phyloP scores from a whole-genome alignment of 805 yeast genomes.

The Yarrowia alimentaria region DNA sequence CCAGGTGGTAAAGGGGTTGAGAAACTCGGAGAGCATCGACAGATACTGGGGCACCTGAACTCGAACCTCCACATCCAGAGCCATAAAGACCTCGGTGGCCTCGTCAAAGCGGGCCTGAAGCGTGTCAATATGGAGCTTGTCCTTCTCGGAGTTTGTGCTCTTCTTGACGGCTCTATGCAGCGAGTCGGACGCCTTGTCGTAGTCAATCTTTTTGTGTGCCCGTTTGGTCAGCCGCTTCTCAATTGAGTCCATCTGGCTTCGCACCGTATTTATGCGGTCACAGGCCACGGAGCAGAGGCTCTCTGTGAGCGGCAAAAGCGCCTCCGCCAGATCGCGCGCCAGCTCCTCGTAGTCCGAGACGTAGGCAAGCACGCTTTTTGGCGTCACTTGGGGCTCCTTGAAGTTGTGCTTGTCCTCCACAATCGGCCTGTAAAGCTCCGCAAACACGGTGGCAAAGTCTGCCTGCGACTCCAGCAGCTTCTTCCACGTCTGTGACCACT shows the following conservation, averaged over 20 bases:
- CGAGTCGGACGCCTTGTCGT: slow-evolving; percentile 38
- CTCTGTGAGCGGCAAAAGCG: slow-evolving; percentile 35
- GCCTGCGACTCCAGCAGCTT: slow-evolving; percentile 32
- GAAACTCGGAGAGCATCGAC: slow-evolving; percentile 37
- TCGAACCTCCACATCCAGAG: slow-evolving; percentile 37
- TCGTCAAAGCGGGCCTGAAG: slow-evolving; percentile 37
- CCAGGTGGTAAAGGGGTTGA: slow-evolving; percentile 37
- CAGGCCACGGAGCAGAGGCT: slow-evolving; percentile 32
- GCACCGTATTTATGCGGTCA: slow-evolving; percentile 33
- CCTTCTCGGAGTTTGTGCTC: slow-evolving; percentile 36
- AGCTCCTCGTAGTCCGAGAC: slow-evolving; percentile 7
- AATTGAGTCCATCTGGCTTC: slow-evolving; percentile 34
- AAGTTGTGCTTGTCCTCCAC: slow-evolving; percentile 33
- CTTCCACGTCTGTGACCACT: slow-evolving; percentile 35
- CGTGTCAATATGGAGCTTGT: slow-evolving; percentile 34
- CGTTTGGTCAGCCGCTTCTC: slow-evolving; percentile 34
- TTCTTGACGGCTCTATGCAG: slow-evolving; percentile 36
- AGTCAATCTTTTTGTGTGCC: slow-evolving; percentile 43
- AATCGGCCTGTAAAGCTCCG: slow-evolving; percentile 35
- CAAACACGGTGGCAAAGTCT: slow-evolving; percentile 30
- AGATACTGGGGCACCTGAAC: slow-evolving; percentile 37
- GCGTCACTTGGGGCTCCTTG: slow-evolving; percentile 23
- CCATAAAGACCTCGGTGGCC: slow-evolving; percentile 37
- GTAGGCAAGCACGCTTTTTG: slow-evolving; percentile 3
- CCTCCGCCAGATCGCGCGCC: slow-evolving; percentile 29